phyloP scores from a whole-genome alignment of 2,329 filamentous ascomycete species.

The Alternaria infectoria region DNA sequence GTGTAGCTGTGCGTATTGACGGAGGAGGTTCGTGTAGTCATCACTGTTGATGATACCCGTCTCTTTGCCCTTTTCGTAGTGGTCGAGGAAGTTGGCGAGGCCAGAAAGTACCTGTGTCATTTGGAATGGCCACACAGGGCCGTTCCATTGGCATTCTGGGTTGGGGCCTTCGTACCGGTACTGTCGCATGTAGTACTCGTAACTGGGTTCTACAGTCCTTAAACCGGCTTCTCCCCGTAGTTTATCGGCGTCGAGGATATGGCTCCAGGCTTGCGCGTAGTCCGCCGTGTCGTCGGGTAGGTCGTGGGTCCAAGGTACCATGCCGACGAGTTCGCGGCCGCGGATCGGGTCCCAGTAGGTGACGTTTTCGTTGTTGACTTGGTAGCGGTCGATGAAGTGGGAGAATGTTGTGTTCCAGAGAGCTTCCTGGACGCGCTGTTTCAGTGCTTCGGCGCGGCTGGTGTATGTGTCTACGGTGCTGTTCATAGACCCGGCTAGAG shows the following conservation, averaged over 20 bases:
- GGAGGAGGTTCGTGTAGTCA: constrained; percentile 49
- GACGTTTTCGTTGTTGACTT: constrained; percentile 49
- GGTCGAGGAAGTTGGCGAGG: constrained; percentile 53
- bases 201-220: constrained; percentile 53
- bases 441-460: constrained; percentile 44
- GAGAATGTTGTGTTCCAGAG: constrained; percentile 54
- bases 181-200: constrained; percentile 55
- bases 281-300: constrained; percentile 49
- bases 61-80: constrained; percentile 42
- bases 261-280: constrained; percentile 49
- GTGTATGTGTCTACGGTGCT: constrained; percentile 20
- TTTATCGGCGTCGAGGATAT: constrained; percentile 44
- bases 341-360: constrained; percentile 51
- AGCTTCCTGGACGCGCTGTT: constrained; percentile 46
- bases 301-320: constrained; percentile 53
- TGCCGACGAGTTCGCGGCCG: constrained; percentile 53
- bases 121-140: constrained; percentile 55
- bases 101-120: constrained; percentile 51
- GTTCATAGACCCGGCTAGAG: constrained; percentile 30
- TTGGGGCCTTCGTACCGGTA: constrained; percentile 49
- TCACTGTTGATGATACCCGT: constrained; percentile 28
- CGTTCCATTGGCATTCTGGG: constrained; percentile 56
- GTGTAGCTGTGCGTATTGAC: constrained; percentile 51
- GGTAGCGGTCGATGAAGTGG: constrained; percentile 54
- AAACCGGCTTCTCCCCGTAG: constrained; percentile 48